Percentiles rank a stretch among this genome's conserved stretches.
Evolutionary conservation across 805 yeast species (phyloP).

Genomic region (Candida sakaeoensis): DNA sequence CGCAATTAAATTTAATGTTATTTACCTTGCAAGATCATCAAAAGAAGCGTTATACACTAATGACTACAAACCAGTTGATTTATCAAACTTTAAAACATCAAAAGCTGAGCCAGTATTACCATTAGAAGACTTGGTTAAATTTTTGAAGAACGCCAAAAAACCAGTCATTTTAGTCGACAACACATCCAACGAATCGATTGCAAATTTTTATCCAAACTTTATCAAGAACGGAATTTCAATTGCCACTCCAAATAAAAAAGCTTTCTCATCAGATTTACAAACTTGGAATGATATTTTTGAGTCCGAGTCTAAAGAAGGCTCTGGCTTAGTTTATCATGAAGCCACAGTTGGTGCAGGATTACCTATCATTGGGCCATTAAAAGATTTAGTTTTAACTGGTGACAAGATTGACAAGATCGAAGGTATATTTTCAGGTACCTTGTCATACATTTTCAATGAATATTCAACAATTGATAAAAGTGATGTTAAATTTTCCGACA

Average conservation of each 20-base stretch:
- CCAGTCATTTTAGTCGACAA: conserved; percentile 91
- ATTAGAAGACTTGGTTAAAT: conserved; percentile 56
- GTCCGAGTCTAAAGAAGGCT: conserved; percentile 46
- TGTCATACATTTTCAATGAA: conserved; percentile 92
- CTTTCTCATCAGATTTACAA: conserved; percentile 72
- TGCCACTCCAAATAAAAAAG: conserved; percentile 98
- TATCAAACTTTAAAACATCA: conserved; percentile 54
- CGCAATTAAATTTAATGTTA: conserved; percentile 68
- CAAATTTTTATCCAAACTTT: conserved; percentile 72
- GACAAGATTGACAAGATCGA: conserved; percentile 89
- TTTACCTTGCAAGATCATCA: conserved; percentile 72
- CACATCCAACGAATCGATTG: conserved; percentile 80
- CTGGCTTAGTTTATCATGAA: conserved; percentile 90
- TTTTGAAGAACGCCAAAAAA: conserved; percentile 57
- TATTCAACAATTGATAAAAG: conserved; percentile 65
- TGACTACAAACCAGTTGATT: conserved; percentile 69
- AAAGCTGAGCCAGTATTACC: conserved; percentile 48
- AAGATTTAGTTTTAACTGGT: conserved; percentile 87
- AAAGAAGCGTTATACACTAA: conserved; percentile 61
- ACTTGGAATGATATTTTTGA: conserved; percentile 76
- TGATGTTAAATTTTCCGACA: conserved; percentile 77
- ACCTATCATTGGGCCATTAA: conserved; percentile 86
- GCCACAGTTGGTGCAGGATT: conserved; percentile 99
- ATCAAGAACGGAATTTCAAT: conserved; percentile 77
- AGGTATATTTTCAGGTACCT: conserved; percentile 95